Base-by-base conservation (phyloP, 2,329 filamentous ascomycete genomes). In the Fusarium tjaetaba region DNA sequence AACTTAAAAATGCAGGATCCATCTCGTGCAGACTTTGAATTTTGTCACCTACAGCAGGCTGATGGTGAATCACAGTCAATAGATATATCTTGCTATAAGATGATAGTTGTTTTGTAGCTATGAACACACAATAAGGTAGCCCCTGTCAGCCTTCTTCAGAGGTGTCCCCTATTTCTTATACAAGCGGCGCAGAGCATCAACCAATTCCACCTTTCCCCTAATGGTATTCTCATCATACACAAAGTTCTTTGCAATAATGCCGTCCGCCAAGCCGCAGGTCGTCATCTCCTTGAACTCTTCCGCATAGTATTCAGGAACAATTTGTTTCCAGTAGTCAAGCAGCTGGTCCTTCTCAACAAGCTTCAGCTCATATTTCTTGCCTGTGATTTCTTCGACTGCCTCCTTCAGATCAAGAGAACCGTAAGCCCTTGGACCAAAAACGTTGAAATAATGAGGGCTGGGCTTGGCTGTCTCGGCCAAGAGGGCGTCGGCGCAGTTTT, bases 231-330 rank as follows among this genome's bases (percentile, higher is more conserved):
- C 76, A 11, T 75, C 75, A 34, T 76, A 73, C 3, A 58, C 72
- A 51, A 74, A 79, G 22, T 80, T 70, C 13, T 64, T 69, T 4
- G 58, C 68, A 53, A 76, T 74, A 30, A 78, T 65, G 2, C 81
- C 81, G 4, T 74, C 80, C 11, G 74, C 69, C 26, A 79, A 53
- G 2, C 64, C 58, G 11, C 77, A 72, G 11, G 60, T 68, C 0
- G 74, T 78, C 73, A 82, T 79, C 42, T 79, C 78, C 14, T 78
- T 78, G n/a, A 80, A 74, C 18, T 79, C 78, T 26, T 70, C 67
- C 3, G 75, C 78, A 39, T 78, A 71, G 0, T 32, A 32, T 16
- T 72, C 63, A 2, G 76, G 78, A 11, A 81, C 64, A 9, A 72
- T 63, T 28, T 78, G 57, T 3, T 59, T 69, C 42, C 74, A 81